A percentile compares a stretch with the other conserved stretches of the same genome.
Conservation (phyloP, 1,284 basidiomycete species). For the Moesziomyces aphidis region DNA sequence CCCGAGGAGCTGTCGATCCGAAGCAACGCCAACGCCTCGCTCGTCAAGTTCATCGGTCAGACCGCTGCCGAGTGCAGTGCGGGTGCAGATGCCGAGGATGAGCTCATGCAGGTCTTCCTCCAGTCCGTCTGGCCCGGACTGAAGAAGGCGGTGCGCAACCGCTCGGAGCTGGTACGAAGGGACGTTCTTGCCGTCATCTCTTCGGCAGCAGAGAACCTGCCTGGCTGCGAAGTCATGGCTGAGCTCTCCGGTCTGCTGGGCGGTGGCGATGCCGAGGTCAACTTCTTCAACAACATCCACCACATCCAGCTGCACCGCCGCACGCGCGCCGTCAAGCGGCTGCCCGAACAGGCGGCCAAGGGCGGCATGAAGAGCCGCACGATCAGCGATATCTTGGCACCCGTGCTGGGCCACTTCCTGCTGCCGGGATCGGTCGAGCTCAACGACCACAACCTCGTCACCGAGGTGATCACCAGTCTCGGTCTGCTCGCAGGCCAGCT, state of each 20-base stretch:
- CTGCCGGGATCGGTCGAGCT: constrained; percentile 70
- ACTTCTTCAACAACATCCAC: constrained; percentile 95
- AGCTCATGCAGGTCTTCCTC: constrained; percentile 71
- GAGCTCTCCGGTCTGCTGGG: constrained; percentile 88
- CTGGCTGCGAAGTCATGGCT: constrained; percentile 74
- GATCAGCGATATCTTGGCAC: constrained; percentile 85
- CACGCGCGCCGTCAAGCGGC: constrained; percentile 84
- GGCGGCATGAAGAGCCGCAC: constrained; percentile 79
- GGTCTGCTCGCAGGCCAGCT: constrained; percentile 57
- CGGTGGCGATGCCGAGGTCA: constrained; percentile 91
- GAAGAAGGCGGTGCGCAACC: constrained; percentile 83
- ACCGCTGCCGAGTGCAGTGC: constrained; percentile 26
- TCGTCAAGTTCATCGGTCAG: constrained; percentile 78
- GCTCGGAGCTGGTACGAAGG: constrained; percentile 86
- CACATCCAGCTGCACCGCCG: constrained; percentile 95
- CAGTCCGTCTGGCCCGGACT: constrained; percentile 82
- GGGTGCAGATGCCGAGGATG: constrained; percentile 17
- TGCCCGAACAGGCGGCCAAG: constrained; percentile 83
- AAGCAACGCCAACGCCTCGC: constrained; percentile 80
- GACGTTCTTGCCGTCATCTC: constrained; percentile 87
- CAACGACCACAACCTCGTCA: constrained; percentile 89
- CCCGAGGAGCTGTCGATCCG: constrained; percentile 88
- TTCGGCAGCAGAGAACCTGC: constrained; percentile 74
- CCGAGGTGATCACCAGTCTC: constrained; percentile 82
- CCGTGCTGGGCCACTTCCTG: constrained; percentile 86